Evolutionary conservation across 2,329 filamentous ascomycete genomes (phyloP), one percentile per base, ranked within the genome.

Genomic region (Claviceps paspali): DNA sequence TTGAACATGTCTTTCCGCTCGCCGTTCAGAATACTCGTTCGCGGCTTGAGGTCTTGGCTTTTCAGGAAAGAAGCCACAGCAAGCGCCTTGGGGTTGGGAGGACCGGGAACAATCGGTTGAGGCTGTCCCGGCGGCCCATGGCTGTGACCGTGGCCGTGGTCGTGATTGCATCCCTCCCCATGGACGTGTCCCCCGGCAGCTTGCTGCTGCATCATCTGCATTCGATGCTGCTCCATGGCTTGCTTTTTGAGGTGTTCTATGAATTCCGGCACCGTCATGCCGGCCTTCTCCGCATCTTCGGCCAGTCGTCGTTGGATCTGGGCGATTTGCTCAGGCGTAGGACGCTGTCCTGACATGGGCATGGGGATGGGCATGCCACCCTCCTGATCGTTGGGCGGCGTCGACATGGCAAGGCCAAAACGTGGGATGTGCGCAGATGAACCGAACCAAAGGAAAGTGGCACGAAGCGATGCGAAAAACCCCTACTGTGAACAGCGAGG

Each of bases 1-100:
- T 80, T 82, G 62, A 98, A 96, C 83, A 98, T 92, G 47, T 98
- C 88, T 63, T 94, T 96, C 52, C 91, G 76, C 68, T 95, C 87
- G 51, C 91, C 91, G 47, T 95, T 87, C 46, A 96, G 73, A 45
- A 98, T 92, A 56, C 83, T 88, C 14, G 87, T 95, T 45, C 91
- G 72, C 14, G 74, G 70, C 70, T 98, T 98, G 46, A 98, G 64
- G 41, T 91, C 75, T 62, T 95, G 87, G 41, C 71, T 60, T 48
- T 78, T 77, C 41, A 98, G 64, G 62, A 93, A 98, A 52, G 84
- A 80, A 47, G 91, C 92, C 38, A 98, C 72, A 7, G 87, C 86
- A 32, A 96, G 63, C 15, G 86, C 87, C 52, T 86, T 77, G 28
- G 88, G 88, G 49, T 93, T 91, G 5, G 88, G 84, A 18, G 88